These are phyloP conservation scores for Perkinsus marinus DNA, from an alignment of 169 alveolate species.

Conservation along the genomic window DNA sequence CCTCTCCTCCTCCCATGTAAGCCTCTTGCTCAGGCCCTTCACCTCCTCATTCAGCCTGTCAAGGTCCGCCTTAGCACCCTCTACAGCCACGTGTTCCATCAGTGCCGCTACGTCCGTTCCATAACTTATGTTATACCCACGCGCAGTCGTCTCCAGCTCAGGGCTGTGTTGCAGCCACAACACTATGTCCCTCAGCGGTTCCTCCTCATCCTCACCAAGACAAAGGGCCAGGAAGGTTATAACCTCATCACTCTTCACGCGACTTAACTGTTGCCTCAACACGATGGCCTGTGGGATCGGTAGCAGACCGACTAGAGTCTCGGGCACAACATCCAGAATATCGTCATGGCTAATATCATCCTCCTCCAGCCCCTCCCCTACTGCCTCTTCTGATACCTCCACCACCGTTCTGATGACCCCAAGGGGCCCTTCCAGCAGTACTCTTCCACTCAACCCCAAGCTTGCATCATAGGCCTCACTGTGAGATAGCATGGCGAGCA, in stretches of 20 bases:
- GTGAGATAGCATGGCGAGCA: background rate
- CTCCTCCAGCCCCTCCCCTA: background rate
- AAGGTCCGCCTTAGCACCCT: background rate
- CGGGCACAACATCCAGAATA: background rate
- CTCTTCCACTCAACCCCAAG: background rate
- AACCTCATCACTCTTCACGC: background rate
- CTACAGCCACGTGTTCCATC: background rate
- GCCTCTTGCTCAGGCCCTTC: background rate
- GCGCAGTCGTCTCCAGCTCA: background rate
- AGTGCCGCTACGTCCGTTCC: background rate
- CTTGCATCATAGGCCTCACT: background rate
- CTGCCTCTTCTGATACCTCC: background rate
- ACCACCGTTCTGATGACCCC: background rate
- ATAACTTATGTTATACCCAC: background rate
- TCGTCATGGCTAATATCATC: background rate
- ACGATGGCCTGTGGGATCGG: background rate
- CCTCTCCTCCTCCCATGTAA: background rate
- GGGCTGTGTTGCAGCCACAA: background rate
- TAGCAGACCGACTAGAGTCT: background rate
- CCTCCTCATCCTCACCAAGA: background rate
- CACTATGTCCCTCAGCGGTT: background rate
- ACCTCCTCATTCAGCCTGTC: background rate
- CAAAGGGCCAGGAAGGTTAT: background rate
- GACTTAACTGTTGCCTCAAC: background rate
- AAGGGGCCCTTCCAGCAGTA: background rate